Conservation (phyloP, 2,329 filamentous ascomycete genomes). For the Colletotrichum caudatum region DNA sequence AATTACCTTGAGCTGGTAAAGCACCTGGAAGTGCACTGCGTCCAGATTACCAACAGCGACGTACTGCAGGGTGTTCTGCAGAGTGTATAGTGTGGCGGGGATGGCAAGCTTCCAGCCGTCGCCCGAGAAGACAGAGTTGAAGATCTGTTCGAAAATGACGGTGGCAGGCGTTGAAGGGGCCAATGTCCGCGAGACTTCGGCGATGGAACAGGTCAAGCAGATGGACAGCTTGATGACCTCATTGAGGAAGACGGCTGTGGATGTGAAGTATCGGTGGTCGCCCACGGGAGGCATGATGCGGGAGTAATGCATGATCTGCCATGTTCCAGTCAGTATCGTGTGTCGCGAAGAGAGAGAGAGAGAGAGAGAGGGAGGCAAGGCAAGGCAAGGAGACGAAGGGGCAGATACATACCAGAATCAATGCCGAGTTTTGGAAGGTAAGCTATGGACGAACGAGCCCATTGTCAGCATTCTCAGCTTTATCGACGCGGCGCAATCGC, state of each 20-base stretch:
- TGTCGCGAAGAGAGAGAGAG: background rate
- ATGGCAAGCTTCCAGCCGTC: slow-evolving; percentile 97
- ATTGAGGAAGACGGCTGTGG: slow-evolving; percentile 92
- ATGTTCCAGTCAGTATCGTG: slow-evolving; percentile 25
- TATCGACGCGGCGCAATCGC: background rate
- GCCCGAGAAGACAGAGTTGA: slow-evolving; percentile 83
- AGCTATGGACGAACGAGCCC: slow-evolving; percentile 63
- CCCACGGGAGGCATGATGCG: slow-evolving; percentile 88
- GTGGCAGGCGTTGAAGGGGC: slow-evolving; percentile 84
- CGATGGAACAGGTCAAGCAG: slow-evolving; percentile 86
- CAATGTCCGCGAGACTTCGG: slow-evolving; percentile 83
- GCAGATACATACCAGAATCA: slow-evolving; percentile 70
- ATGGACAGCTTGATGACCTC: slow-evolving; percentile 92
- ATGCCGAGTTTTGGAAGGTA: slow-evolving; percentile 80
- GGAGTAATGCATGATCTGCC: slow-evolving; percentile 91
- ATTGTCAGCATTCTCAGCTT: slow-evolving; percentile 32
- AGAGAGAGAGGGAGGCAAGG: background rate
- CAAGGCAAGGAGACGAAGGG: background rate
- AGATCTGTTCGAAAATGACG: slow-evolving; percentile 83
- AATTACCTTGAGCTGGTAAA: slow-evolving; percentile 88
- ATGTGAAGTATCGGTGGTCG: slow-evolving; percentile 91
- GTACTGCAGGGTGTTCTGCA: slow-evolving; percentile 96
- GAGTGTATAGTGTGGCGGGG: slow-evolving; percentile 87
- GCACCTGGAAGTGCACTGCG: slow-evolving; percentile 91
- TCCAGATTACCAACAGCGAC: slow-evolving; percentile 91